These are phyloP conservation scores for Casuarina cunninghamiana DNA, from an alignment of 306 rosid species.

Conservation along the genomic window DNA sequence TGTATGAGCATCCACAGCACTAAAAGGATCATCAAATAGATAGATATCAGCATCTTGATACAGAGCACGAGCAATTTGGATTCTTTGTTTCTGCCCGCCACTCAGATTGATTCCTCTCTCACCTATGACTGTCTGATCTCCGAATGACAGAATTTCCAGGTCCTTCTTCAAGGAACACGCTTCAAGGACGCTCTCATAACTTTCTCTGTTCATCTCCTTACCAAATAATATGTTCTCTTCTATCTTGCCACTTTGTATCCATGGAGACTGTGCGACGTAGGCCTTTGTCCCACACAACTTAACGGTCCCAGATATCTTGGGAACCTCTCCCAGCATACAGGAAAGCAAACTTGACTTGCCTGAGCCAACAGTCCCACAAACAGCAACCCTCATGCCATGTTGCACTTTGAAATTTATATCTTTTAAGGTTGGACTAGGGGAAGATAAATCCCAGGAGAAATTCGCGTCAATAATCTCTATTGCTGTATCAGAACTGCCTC, in stretches of 20 bases:
- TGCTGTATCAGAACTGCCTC: slow-evolving; percentile 37
- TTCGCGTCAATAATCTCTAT: slow-evolving; percentile 42
- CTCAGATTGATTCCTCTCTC: too few species aligned
- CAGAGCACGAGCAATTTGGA: too few species aligned
- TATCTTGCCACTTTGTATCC: slow-evolving; percentile 92
- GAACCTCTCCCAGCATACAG: slow-evolving; percentile 81
- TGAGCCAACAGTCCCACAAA: slow-evolving; percentile 51
- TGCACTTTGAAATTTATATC: slow-evolving; percentile 33
- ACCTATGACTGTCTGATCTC: too few species aligned
- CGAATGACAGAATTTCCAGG: too few species aligned
- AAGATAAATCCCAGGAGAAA: slow-evolving; percentile 54
- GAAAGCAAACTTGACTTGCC: slow-evolving; percentile 87
- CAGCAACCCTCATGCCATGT: slow-evolving; percentile 49
- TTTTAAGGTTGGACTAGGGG: slow-evolving; percentile 30
- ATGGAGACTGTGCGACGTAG: slow-evolving; percentile 85
- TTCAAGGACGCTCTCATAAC: too few species aligned
- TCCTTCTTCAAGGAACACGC: too few species aligned
- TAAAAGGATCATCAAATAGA: too few species aligned
- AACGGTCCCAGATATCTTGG: slow-evolving; percentile 63
- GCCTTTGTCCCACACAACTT: slow-evolving; percentile 85
- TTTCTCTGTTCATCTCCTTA: slow-evolving; percentile 64
- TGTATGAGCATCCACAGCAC: too few species aligned
- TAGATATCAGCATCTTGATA: too few species aligned
- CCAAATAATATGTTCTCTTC: slow-evolving; percentile 87
- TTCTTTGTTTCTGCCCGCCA: too few species aligned